Conservation (phyloP, 2,329 filamentous ascomycete genomes). For the Cladosporium sp. region DNA sequence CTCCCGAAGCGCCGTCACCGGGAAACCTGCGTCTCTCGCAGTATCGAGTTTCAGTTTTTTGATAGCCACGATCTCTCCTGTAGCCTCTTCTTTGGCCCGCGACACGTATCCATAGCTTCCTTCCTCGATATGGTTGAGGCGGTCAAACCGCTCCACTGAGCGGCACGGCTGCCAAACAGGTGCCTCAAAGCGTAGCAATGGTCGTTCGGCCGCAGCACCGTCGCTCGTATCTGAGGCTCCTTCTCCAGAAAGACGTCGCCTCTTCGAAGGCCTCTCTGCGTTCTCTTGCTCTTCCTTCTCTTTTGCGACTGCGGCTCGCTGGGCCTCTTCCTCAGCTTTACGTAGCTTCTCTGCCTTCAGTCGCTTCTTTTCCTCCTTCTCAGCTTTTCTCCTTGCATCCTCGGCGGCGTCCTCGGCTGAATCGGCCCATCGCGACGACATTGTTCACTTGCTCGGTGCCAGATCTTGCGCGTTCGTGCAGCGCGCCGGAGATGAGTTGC, state of each 20-base stretch:
- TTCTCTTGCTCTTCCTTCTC: constrained; percentile 21
- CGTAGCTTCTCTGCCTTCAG: constrained; percentile 76
- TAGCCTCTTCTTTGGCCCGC: constrained; percentile 66
- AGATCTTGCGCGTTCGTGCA: not conserved
- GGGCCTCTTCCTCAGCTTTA: constrained; percentile 51
- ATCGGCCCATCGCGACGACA: constrained; percentile 76
- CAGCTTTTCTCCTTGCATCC: constrained; percentile 64
- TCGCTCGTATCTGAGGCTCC: constrained; percentile 13
- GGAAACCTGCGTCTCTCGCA: constrained; percentile 67
- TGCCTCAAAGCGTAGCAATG: constrained; percentile 65
- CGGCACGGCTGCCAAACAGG: constrained; percentile 64
- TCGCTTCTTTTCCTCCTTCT: constrained; percentile 86
- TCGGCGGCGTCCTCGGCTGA: constrained; percentile 73
- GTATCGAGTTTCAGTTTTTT: constrained; percentile 90
- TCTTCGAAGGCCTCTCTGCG: constrained; percentile 47
- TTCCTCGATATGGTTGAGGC: constrained; percentile 94
- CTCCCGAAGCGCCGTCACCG: constrained; percentile 86
- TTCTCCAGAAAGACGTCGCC: constrained; percentile 51
- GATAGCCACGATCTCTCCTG: constrained; percentile 77
- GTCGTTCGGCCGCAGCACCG: constrained; percentile 34
- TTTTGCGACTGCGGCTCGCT: constrained; percentile 30
- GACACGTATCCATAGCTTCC: constrained; percentile 95
- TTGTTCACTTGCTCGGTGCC: constrained; percentile 8
- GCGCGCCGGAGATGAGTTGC: constrained; percentile 5
- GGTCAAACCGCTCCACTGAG: constrained; percentile 82